Conservation (phyloP, 108 stramenopile genomes). For the Nitzschia sp. region DNA sequence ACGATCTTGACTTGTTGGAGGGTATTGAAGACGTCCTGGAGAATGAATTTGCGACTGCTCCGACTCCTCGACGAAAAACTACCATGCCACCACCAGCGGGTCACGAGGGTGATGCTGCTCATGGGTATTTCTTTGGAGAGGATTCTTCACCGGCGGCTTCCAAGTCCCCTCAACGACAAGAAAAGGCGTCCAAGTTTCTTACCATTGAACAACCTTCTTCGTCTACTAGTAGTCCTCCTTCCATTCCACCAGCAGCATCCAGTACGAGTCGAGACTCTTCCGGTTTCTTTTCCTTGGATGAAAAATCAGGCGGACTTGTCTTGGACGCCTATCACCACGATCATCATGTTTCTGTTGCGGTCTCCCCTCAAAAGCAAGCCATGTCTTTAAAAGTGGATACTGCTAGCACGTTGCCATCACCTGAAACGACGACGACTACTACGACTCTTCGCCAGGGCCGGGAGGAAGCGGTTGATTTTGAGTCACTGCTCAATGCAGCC, state of each 20-base stretch:
- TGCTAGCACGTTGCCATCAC: too few relatives aligned
- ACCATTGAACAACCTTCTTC: neutral
- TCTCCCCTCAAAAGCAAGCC: too few relatives aligned
- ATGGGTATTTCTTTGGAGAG: neutral
- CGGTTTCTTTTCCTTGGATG: conserved; percentile 23
- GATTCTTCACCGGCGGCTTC: neutral
- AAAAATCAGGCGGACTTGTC: neutral
- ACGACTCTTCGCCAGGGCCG: neutral
- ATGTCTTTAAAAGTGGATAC: too few relatives aligned
- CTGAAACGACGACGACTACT: neutral
- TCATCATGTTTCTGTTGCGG: too few relatives aligned
- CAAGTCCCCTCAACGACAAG: neutral
- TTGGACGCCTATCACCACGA: neutral
- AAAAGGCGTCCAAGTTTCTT: neutral
- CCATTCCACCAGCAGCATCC: neutral
- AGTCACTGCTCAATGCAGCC: neutral
- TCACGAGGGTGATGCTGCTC: neutral
- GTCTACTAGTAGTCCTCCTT: neutral
- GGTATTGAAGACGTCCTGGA: conserved; percentile 4
- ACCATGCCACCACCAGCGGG: neutral
- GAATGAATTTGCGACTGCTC: neutral
- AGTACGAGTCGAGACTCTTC: conserved; percentile 1
- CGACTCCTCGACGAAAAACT: neutral
- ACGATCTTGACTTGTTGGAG: neutral
- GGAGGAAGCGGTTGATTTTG: neutral